These are phyloP conservation scores for Penicillium taxi DNA, from an alignment of 495 filamentous ascomycete genomes.

Conservation along the genomic window DNA sequence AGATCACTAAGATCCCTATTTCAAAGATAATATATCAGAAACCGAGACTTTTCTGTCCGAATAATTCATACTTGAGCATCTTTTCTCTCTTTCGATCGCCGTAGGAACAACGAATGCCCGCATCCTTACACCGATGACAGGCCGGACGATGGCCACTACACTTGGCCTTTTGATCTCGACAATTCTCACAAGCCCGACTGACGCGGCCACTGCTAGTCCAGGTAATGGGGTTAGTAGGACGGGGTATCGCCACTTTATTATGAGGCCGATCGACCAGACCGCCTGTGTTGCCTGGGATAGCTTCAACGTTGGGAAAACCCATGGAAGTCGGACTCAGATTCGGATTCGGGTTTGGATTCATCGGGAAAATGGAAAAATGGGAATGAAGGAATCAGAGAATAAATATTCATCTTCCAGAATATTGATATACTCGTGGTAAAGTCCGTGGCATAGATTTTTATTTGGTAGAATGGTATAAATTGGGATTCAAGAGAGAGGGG, in stretches of 20 bases:
- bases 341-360: no score
- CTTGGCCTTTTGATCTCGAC: constrained; percentile 61
- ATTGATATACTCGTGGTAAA: no score
- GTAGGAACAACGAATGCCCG: constrained; percentile 44
- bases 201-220: constrained; percentile 34
- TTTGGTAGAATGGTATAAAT: no score
- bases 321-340: no score
- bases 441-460: no score
- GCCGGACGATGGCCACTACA: constrained; percentile 50
- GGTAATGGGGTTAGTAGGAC: constrained; percentile 19
- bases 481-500: no score
- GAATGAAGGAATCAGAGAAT: no score
- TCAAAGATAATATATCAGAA: background rate
- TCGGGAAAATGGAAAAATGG: no score
- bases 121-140: constrained; percentile 51
- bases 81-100: constrained; percentile 53
- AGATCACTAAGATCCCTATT: constrained; percentile 38
- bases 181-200: constrained; percentile 61
- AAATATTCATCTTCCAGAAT: no score
- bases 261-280: no score
- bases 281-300: constrained; percentile 11
- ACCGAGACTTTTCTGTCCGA: no score
- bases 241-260: constrained; percentile 36
- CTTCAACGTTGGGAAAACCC: constrained; percentile 16
- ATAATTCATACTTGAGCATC: constrained; percentile 47